These are phyloP conservation scores for Pichia cabralensis DNA, from an alignment of 805 yeast species.

Conservation along the genomic window DNA sequence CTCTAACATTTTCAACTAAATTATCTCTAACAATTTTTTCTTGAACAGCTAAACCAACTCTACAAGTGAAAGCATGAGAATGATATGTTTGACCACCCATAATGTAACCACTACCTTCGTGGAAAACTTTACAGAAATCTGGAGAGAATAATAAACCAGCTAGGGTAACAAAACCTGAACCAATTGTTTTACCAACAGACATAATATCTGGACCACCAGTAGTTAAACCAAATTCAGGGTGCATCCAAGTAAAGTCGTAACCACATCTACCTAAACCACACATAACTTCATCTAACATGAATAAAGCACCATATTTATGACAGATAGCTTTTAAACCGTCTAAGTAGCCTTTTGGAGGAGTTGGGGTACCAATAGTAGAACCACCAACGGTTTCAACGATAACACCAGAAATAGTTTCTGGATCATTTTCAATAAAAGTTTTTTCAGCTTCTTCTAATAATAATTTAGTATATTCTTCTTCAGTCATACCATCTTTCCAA, in stretches of 20 bases:
- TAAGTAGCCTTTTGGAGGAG: constrained; percentile 37
- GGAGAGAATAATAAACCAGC: constrained; percentile 36
- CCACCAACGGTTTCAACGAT: constrained; percentile 39
- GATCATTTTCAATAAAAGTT: constrained; percentile 30
- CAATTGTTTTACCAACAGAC: constrained; percentile 40
- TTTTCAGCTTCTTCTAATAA: constrained; percentile 33
- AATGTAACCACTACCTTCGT: constrained; percentile 31
- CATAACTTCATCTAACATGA: constrained; percentile 48
- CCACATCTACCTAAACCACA: constrained; percentile 49
- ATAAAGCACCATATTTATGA: constrained; percentile 40
- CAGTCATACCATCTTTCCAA: constrained; percentile 22
- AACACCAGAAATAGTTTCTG: constrained; percentile 34
- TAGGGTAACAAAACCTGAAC: constrained; percentile 40
- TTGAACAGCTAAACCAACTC: constrained; percentile 38
- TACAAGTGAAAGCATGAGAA: constrained; percentile 35
- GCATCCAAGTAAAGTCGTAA: constrained; percentile 31
- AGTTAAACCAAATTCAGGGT: constrained; percentile 22
- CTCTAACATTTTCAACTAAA: constrained; percentile 32
- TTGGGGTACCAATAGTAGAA: constrained; percentile 35
- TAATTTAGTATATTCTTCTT: constrained; percentile 28
- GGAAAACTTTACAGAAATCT: constrained; percentile 27
- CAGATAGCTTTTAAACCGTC: constrained; percentile 36
- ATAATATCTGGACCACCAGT: constrained; percentile 38
- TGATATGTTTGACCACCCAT: constrained; percentile 43
- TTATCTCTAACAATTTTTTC: constrained; percentile 27